A percentile compares a stretch with the other conserved stretches of the same genome.
These are phyloP conservation scores for Penstemon davidsonii DNA, from an alignment of 257 asterid genomes.

Conservation along the genomic window DNA sequence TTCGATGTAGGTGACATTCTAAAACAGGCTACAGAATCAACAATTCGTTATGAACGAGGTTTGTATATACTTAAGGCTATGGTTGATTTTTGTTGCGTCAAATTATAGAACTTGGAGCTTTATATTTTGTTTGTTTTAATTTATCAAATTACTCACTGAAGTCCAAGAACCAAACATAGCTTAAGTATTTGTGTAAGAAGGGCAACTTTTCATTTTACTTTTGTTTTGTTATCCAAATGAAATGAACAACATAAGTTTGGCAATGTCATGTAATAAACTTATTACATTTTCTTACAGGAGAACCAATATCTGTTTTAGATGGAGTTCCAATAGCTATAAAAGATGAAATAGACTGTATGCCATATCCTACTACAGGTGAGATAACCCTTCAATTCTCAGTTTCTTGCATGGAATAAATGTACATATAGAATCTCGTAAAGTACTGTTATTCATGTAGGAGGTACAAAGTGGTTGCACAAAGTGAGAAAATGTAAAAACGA, in stretches of 20 bases:
- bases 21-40: constrained; percentile 71
- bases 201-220: background rate
- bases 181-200: background rate
- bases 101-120: no score
- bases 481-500: constrained; percentile 61
- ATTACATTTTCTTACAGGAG: constrained; percentile 41
- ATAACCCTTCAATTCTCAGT: background rate
- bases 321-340: constrained; percentile 83
- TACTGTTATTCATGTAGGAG: constrained; percentile 47
- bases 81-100: no score
- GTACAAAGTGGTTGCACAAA: constrained; percentile 88
- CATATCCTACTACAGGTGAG: constrained; percentile 89
- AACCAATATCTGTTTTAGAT: constrained; percentile 71
- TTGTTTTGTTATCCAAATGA: background rate
- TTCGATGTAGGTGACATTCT: constrained; percentile 53
- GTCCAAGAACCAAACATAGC: no score
- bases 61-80: background rate
- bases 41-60: constrained; percentile 69
- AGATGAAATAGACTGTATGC: constrained; percentile 89
- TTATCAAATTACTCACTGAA: no score
- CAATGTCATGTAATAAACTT: background rate
- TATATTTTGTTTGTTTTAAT: no score
- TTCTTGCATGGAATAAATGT: background rate
- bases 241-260: constrained; percentile 4
- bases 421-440: background rate